Evolutionary conservation across 2,329 filamentous ascomycete species (phyloP).

Genomic region (Chaetoscypha palmicola): DNA sequence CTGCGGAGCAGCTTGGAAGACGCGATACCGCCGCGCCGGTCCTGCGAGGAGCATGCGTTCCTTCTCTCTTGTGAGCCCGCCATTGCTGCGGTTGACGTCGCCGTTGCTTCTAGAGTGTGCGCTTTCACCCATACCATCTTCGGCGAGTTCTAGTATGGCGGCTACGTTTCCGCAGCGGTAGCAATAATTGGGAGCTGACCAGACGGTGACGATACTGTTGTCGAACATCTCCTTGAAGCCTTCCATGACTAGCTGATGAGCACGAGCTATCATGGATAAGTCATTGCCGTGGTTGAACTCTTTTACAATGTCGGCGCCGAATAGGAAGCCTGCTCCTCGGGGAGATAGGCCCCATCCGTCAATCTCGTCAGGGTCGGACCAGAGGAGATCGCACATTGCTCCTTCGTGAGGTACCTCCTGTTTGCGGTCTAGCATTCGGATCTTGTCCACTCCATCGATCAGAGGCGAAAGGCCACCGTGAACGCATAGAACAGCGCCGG

Average conservation of each 20-base stretch:
- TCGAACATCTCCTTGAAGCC: conserved; percentile 99
- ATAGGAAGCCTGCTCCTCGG: conserved; percentile 81
- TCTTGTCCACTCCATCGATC: conserved; percentile 92
- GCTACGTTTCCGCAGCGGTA: conserved; percentile 90
- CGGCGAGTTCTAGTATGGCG: conserved; percentile 84
- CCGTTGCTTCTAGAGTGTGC: conserved; percentile 31
- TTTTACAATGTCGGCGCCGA: conserved; percentile 92
- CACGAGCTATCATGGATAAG: conserved; percentile 82
- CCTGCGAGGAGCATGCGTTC: conserved; percentile 53
- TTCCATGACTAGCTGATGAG: conserved; percentile 98
- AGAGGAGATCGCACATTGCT: conserved; percentile 96
- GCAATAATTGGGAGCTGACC: conserved; percentile 95
- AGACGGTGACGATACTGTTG: conserved; percentile 93
- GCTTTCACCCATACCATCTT: conserved; percentile 71
- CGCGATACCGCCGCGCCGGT: conserved; percentile 82
- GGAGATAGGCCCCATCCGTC: conserved; percentile 87
- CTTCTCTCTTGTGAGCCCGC: conserved; percentile 43
- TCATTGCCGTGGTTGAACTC: conserved; percentile 94
- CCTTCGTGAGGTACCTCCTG: conserved; percentile 98
- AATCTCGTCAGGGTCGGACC: conserved; percentile 97
- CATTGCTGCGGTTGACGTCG: conserved; percentile 48
- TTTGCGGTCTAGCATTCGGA: conserved; percentile 87
- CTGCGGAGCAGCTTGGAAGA: conserved; percentile 95
- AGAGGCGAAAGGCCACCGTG: conserved; percentile 89
- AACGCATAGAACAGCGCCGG: conserved; percentile 86